Percentiles rank a stretch among this genome's conserved stretches.
phyloP scores from a whole-genome alignment of 164 flowering plant genomes.

The Dillenia suffruticosa region DNA sequence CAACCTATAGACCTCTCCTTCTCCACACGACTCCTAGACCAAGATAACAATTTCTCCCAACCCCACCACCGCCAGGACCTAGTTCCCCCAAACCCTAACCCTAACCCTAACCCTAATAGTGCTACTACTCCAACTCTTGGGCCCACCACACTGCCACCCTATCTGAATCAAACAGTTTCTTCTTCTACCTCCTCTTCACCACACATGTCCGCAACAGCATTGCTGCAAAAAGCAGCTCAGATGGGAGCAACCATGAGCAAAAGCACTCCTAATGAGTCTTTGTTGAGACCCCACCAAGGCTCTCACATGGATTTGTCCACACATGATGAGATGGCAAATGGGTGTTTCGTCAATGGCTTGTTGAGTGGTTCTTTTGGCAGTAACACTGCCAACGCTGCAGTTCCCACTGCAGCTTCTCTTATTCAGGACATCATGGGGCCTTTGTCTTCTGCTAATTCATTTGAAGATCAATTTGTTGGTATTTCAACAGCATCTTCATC shows the following conservation, averaged over 20 bases:
- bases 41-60: constrained; percentile 6
- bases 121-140: background rate
- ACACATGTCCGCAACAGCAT: constrained; percentile 93
- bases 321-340: constrained; percentile 34
- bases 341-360: constrained; percentile 23
- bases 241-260: constrained; percentile 77
- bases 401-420: constrained; percentile 20
- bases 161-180: constrained; percentile 4
- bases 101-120: constrained; percentile 13
- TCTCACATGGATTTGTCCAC: constrained; percentile 53
- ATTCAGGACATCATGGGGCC: constrained; percentile 47
- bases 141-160: constrained; percentile 17
- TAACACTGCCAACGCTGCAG: constrained; percentile 31
- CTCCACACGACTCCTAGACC: constrained; percentile 24
- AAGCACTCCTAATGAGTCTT: constrained; percentile 14
- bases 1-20: constrained; percentile 23
- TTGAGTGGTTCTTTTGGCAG: constrained; percentile 28
- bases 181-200: constrained; percentile 26
- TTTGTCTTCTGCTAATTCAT: constrained; percentile 25
- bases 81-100: constrained; percentile 13
- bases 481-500: constrained; percentile 8
- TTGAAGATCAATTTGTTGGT: constrained; percentile 42
- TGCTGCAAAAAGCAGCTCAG: constrained; percentile 92
- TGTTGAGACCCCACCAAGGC: constrained; percentile 32
- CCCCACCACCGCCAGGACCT: too few relatives aligned